Base-by-base conservation (phyloP, 192 early-diverging fungal species). In the Ambispora gerdemannii region DNA sequence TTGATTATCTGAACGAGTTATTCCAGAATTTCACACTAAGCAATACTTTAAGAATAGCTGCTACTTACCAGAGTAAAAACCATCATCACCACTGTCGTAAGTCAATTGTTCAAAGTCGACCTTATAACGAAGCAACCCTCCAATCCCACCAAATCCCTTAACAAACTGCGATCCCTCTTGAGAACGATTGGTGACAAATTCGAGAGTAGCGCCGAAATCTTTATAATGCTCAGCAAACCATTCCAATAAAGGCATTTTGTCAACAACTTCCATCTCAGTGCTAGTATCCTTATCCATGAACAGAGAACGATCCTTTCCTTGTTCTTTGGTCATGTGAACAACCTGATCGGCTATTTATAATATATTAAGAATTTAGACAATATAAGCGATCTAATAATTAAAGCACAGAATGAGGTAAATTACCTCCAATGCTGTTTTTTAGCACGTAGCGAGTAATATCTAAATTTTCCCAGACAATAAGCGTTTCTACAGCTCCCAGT, bases 181-280 rank as follows among this genome's bases (percentile, higher is more conserved):
- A 35, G 95, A 95, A 72, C 89, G 82, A 85, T 99, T 94, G 33
- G 95, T 97, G 55, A 99, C 87, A 80, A 95, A 96, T 81, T 99
- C 97, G 13, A 99, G 83, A 22, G 80, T 83, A 28, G 95, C 93
- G 65, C 93, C 97, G 74, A 92, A 96, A 63, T 99, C 88, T 82
- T 95, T 96, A 87, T 99, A 99, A 72, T 94, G 86, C 70, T 97
- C 94, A 50, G 97, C 90, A 72, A 99, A 90, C 97, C 97, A 99
- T 83, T 99, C 97, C 64, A 99, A 78, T 71, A 99, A 74, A 2
- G 90, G 82, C 72, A 83, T 87, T 76, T 88, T 91, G 30, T 91
- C 88, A 33, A 93, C 82, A 17, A 89, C 78, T 78, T 97, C 94
- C 71, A 95, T 84, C 55, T 96, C 93, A 24, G 86, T 81, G 25